These are phyloP conservation scores for Daedaleopsis sinensis DNA, from an alignment of 768 basidiomycete species.

Conservation along the genomic window DNA sequence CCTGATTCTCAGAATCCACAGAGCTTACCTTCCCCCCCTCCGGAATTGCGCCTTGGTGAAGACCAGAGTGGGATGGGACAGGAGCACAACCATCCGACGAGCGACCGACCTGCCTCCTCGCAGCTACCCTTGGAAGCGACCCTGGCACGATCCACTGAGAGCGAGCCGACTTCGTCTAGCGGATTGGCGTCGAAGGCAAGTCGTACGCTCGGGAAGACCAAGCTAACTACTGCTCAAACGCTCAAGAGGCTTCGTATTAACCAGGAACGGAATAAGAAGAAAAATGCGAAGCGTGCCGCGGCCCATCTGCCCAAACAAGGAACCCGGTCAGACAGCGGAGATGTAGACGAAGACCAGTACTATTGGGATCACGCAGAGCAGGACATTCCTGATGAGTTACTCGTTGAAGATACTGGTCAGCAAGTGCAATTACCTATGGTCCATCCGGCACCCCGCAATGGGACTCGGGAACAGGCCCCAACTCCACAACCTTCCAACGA, in stretches of 20 bases:
- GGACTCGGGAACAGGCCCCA: neutral
- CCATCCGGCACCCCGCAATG: neutral
- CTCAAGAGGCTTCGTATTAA: neutral
- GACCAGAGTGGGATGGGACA: neutral
- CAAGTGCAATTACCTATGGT: neutral
- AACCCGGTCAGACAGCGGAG: neutral
- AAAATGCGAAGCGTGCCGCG: neutral
- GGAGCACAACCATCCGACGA: neutral
- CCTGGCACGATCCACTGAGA: neutral
- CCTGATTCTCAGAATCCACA: conserved; percentile 11
- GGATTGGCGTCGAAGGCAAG: neutral
- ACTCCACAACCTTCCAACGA: neutral
- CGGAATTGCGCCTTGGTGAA: neutral
- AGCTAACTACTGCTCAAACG: neutral
- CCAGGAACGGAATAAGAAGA: neutral
- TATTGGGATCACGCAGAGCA: conserved; percentile 11
- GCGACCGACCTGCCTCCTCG: neutral
- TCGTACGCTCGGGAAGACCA: too few species aligned
- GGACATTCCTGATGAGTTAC: conserved; percentile 1
- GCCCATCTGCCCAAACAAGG: neutral
- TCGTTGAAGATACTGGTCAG: neutral
- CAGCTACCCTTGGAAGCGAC: neutral
- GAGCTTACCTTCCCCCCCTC: conserved; percentile 13
- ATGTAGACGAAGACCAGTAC: conserved; percentile 10
- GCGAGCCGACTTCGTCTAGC: too few species aligned